These are phyloP conservation scores for Phytophthora citrophthora DNA, from an alignment of 352 stramenopile species.

Conservation along the genomic window DNA sequence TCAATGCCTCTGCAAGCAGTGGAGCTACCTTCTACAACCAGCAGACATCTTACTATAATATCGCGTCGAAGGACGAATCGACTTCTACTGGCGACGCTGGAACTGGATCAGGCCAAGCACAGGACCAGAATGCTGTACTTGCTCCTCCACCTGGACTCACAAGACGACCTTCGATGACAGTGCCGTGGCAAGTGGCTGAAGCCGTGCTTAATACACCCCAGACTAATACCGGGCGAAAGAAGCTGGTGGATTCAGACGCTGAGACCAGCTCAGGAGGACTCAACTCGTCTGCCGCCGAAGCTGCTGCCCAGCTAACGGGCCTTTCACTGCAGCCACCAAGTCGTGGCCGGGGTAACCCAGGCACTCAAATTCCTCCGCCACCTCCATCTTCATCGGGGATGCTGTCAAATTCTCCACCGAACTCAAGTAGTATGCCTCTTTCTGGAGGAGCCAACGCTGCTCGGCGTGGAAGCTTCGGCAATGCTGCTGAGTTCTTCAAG, in stretches of 20 bases:
- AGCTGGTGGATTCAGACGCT: constrained; percentile 63
- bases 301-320: constrained; percentile 68
- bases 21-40: constrained; percentile 70
- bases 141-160: constrained; percentile 74
- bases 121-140: constrained; percentile 75
- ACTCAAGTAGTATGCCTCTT: constrained; percentile 18
- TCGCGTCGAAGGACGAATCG: constrained; percentile 66
- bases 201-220: constrained; percentile 84
- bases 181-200: constrained; percentile 86
- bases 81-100: constrained; percentile 19
- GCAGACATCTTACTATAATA: constrained; percentile 75
- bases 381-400: constrained; percentile 24
- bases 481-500: constrained; percentile 87
- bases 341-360: constrained; percentile 48
- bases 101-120: constrained; percentile 18
- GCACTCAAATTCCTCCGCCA: constrained; percentile 26
- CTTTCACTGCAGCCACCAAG: constrained; percentile 47
- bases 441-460: constrained; percentile 34
- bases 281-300: constrained; percentile 68
- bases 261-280: constrained; percentile 40
- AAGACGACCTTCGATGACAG: constrained; percentile 83
- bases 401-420: constrained; percentile 40
- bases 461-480: constrained; percentile 80
- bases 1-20: constrained; percentile 48
- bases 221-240: constrained; percentile 69